Evolutionary conservation across 2,329 filamentous ascomycete genomes (phyloP), one percentile per base, ranked within the genome.

Genomic region (Sporothrix schenckii): DNA sequence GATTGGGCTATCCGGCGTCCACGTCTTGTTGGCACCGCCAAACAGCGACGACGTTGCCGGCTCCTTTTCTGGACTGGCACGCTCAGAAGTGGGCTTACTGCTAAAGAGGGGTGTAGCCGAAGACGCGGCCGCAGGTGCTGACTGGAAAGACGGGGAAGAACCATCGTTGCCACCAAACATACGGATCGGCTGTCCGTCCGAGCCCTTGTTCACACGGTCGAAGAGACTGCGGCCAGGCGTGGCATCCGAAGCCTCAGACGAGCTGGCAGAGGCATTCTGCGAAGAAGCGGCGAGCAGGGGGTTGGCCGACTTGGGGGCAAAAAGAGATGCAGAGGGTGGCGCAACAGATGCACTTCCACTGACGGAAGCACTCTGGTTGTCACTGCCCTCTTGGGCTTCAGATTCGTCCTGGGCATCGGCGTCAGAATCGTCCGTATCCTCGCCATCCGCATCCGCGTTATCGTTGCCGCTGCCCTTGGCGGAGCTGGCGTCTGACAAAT

Each of bases 401-500:
- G 78, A 76, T 67, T 81, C 79, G 19, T 82, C 80, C 72, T 85
- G 83, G 80, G 66, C 73, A 66, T 84, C 84, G n/a, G 81, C 73
- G 66, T 84, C 84, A 21, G 81, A 82, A 19, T 85, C 83, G 13
- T 80, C 78, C 3, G 74, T 74, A 49, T 75, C 76, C 54, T 77
- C 77, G 9, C 72, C 74, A 14, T 81, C 82, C 21, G 78, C 80
- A 72, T 83, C 79, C 3, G 77, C 81, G 53, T 82, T 79, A 71
- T 82, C 82, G 49, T 82, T 80, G 0, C 83, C 83, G 72, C 86
- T 88, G 66, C 83, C 86, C 77, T 85, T 86, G 53, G 83, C 80
- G 16, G 85, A 86, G 74, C 85, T 86, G 44, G 80, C 81, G 75
- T 87, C 86, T 1, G 87, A 88, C 9, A 89, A 81, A 74, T 89